A percentile compares a stretch with the other conserved stretches of the same genome.
Conservation (phyloP, 73 alveolate species). For the Blepharisma japonicum region DNA sequence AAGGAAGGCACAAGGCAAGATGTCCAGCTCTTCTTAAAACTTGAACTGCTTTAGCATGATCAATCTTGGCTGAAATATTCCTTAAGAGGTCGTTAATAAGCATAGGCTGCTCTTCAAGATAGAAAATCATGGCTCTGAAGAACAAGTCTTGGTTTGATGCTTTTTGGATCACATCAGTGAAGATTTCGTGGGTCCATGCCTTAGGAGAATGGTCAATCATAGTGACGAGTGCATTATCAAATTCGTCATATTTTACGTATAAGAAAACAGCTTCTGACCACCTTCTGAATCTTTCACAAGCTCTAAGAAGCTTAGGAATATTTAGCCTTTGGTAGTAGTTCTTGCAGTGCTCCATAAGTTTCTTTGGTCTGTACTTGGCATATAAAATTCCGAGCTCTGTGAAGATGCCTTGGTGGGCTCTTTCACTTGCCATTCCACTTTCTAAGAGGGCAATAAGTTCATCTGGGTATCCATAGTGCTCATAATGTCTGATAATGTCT, state of each 20-base stretch:
- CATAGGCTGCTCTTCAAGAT: slow-evolving; percentile 96
- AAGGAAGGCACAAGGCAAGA: slow-evolving; percentile 85
- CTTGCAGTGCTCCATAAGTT: slow-evolving; percentile 94
- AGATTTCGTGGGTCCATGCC: slow-evolving; percentile 93
- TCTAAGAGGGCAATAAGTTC: slow-evolving; percentile 88
- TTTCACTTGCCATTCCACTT: slow-evolving; percentile 88
- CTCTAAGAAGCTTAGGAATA: slow-evolving; percentile 91
- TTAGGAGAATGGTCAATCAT: slow-evolving; percentile 99
- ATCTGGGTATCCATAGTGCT: slow-evolving; percentile 91
- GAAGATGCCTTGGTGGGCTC: slow-evolving; percentile 91
- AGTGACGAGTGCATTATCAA: slow-evolving; percentile 91
- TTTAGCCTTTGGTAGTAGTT: slow-evolving; percentile 63
- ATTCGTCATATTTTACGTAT: slow-evolving; percentile 90
- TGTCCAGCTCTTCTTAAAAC: slow-evolving; percentile 82
- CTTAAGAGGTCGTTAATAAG: slow-evolving; percentile 89
- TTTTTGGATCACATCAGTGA: slow-evolving; percentile 83
- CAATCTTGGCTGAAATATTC: slow-evolving; percentile 86
- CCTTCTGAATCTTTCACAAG: slow-evolving; percentile 89
- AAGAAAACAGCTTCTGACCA: slow-evolving; percentile 98
- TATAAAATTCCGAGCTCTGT: slow-evolving; percentile 96
- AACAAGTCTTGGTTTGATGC: slow-evolving; percentile 90
- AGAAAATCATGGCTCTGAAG: slow-evolving; percentile 92
- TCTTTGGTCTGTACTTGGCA: slow-evolving; percentile 92
- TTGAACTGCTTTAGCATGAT: slow-evolving; percentile 83
- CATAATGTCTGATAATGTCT: slow-evolving; percentile 90